Conservation (phyloP, 768 basidiomycete species). For the Pleurotus djamor region DNA sequence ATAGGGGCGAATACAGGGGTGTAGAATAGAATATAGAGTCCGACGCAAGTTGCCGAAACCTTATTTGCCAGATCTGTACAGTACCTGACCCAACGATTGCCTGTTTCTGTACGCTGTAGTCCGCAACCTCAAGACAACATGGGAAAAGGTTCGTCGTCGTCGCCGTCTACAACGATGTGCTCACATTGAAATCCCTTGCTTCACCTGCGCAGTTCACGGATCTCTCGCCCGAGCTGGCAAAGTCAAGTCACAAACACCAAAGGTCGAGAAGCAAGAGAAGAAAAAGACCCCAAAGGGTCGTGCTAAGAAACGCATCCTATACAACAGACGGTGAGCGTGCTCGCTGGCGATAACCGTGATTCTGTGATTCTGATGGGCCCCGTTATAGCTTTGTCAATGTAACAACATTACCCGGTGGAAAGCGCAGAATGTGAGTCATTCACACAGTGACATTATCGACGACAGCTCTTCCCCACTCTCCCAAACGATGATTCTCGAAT, state of each 20-base stretch:
- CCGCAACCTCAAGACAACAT: conserved; percentile 62
- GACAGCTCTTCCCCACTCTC: not conserved
- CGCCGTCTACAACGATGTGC: conserved; percentile 3
- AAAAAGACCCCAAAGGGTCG: conserved; percentile 97
- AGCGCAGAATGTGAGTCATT: conserved; percentile 89
- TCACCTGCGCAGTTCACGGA: conserved; percentile 76
- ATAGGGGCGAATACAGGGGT: not conserved
- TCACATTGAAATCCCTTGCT: not conserved
- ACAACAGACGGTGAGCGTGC: conserved; percentile 82
- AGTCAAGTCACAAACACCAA: conserved; percentile 98
- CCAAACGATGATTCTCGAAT: conserved; percentile 56
- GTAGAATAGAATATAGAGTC: not conserved
- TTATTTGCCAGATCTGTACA: conserved; percentile 40
- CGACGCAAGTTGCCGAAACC: conserved; percentile 25
- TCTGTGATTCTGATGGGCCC: not conserved
- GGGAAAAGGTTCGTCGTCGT: conserved; percentile 59
- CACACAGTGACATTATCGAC: conserved; percentile 8
- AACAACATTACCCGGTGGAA: conserved; percentile 86
- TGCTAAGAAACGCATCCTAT: conserved; percentile 93
- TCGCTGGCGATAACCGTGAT: not conserved
- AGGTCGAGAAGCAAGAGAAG: conserved; percentile 99
- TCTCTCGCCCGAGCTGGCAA: conserved; percentile 99
- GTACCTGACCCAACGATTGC: conserved; percentile 21
- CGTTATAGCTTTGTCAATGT: conserved; percentile 84
- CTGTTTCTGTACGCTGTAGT: conserved; percentile 19